Evolutionary conservation across 2,329 filamentous ascomycete genomes (phyloP).

Genomic region (Fusarium equiseti): DNA sequence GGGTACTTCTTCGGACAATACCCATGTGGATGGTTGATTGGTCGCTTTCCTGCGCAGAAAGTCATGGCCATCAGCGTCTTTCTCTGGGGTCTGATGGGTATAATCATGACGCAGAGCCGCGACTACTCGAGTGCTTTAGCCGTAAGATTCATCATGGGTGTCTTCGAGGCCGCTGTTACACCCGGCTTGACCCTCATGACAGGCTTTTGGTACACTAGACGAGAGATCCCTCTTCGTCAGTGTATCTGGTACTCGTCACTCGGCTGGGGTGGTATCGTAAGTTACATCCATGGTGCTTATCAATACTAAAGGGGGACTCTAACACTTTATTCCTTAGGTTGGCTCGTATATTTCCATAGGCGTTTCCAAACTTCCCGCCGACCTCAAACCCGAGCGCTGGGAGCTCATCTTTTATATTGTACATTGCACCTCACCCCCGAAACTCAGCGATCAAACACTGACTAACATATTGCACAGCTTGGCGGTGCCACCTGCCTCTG

Average conservation of each 20-base stretch:
- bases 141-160: slow-evolving; percentile 12
- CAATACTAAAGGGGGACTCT: too few relatives aligned
- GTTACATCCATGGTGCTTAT: neutral
- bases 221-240: slow-evolving; percentile 14
- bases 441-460: too few relatives aligned
- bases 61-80: slow-evolving; percentile 21
- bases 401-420: slow-evolving; percentile 11
- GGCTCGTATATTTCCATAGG: slow-evolving; percentile 12
- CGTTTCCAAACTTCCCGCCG: slow-evolving; percentile 8
- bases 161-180: slow-evolving; percentile 9
- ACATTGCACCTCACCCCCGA: neutral
- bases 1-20: slow-evolving; percentile 12
- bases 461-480: neutral
- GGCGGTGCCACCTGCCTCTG: slow-evolving; percentile 10
- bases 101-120: slow-evolving; percentile 15
- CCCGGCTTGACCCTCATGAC: slow-evolving; percentile 10
- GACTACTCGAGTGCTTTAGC: slow-evolving; percentile 15
- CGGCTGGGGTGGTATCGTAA: slow-evolving; percentile 6
- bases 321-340: neutral
- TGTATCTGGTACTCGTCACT: slow-evolving; percentile 17
- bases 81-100: slow-evolving; percentile 4
- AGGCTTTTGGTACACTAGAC: slow-evolving; percentile 12
- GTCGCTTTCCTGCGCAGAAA: slow-evolving; percentile 8
- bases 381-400: slow-evolving; percentile 11
- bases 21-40: slow-evolving; percentile 10